phyloP scores from a whole-genome alignment of 768 basidiomycete genomes.

The Cystobasidium onofrii region DNA sequence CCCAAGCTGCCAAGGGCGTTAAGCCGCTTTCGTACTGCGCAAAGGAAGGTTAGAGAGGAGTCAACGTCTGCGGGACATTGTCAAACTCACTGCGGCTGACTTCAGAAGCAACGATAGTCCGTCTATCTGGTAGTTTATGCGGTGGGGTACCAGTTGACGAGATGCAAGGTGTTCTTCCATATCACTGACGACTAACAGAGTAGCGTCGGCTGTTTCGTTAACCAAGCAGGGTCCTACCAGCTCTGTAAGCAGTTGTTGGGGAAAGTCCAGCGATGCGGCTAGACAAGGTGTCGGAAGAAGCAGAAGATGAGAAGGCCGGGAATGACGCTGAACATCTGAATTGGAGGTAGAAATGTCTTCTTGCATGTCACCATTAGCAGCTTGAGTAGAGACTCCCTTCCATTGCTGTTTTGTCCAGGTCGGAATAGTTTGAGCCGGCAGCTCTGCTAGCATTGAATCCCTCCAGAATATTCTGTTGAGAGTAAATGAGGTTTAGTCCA shows the following conservation, averaged over 20 bases:
- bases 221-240: neutral
- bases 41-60: neutral
- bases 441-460: slow-evolving; percentile 20
- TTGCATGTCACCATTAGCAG: neutral
- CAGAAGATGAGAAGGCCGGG: slow-evolving; percentile 14
- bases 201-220: neutral
- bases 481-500: neutral
- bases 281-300: slow-evolving; percentile 23
- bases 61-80: neutral
- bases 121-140: neutral
- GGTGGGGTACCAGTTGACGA: neutral
- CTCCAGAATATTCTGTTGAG: slow-evolving; percentile 25
- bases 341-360: neutral
- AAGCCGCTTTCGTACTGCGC: slow-evolving; percentile 31
- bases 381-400: neutral
- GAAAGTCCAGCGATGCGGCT: neutral
- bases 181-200: neutral
- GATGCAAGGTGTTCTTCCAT: too few species aligned
- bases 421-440: slow-evolving; percentile 2
- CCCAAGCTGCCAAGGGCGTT: slow-evolving; percentile 27
- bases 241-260: neutral
- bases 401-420: neutral
- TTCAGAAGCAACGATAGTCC: slow-evolving; percentile 4
- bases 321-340: neutral
- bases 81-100: slow-evolving; percentile 16